phyloP scores from a whole-genome alignment of 495 filamentous ascomycete genomes.

The Cladorrhinum samala region DNA sequence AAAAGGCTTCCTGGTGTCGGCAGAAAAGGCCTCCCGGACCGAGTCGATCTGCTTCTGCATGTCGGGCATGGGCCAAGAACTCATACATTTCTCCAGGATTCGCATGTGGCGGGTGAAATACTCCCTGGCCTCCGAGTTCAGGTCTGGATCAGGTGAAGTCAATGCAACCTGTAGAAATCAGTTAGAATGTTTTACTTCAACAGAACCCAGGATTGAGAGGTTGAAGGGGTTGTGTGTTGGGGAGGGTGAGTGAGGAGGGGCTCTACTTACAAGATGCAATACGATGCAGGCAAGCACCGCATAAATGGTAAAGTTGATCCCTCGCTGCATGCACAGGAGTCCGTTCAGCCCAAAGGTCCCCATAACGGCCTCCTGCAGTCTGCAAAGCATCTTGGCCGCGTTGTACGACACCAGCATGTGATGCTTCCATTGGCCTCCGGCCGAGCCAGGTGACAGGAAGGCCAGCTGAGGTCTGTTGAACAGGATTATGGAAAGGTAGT shows the following conservation, averaged over 20 bases:
- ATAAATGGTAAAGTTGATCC: slow-evolving; percentile 95
- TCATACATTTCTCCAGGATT: slow-evolving; percentile 78
- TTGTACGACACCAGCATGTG: slow-evolving; percentile 83
- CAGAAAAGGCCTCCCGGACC: slow-evolving; percentile 86
- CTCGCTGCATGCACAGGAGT: slow-evolving; percentile 86
- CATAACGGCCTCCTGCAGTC: slow-evolving; percentile 82
- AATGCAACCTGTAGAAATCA: slow-evolving; percentile 64
- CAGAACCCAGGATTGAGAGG: not conserved
- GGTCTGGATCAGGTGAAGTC: slow-evolving; percentile 86
- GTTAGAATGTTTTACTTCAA: not conserved
- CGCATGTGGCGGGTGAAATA: slow-evolving; percentile 96
- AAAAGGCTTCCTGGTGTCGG: slow-evolving; percentile 78
- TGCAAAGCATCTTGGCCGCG: slow-evolving; percentile 82
- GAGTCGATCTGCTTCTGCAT: slow-evolving; percentile 88
- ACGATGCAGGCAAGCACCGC: slow-evolving; percentile 87
- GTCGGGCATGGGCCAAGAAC: slow-evolving; percentile 85
- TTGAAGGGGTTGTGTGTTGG: not conserved
- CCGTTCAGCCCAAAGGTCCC: slow-evolving; percentile 72
- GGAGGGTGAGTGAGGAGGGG: not conserved
- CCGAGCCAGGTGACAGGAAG: slow-evolving; percentile 63
- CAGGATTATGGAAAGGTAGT: slow-evolving; percentile 80
- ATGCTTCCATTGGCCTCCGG: slow-evolving; percentile 75
- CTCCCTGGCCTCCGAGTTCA: slow-evolving; percentile 77
- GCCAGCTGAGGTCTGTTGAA: slow-evolving; percentile 83
- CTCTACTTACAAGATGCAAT: slow-evolving; percentile 74